Evolutionary conservation across 208 protist genomes (phyloP), one percentile per base, ranked within the genome.

Genomic region (Borovskyia barvae): DNA sequence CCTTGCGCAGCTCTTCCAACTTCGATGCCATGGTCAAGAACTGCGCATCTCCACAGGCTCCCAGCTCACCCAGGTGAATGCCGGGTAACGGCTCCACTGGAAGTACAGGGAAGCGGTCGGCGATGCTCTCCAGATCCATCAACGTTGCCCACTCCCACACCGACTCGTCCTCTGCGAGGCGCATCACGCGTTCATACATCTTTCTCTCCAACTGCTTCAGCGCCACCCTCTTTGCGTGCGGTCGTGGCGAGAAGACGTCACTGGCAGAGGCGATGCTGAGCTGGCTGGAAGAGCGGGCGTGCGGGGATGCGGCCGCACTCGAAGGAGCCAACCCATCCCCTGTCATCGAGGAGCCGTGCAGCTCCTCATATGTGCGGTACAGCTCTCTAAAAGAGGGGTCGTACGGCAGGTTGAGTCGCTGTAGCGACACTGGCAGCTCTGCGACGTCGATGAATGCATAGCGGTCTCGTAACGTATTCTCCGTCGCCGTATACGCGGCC

Each of bases 31-130:
- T 56, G 5, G 33, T 47, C 39, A 67, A 63, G 51, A 83, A 87
- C 30, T 26, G 28, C 26, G 57, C 32, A 37, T 84, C 77, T 28
- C 43, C 26, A 19, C 71, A 30, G 25, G 74, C 62, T 15, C 45
- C 70, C 8, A 67, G 37, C 40, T 87, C 80, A 5, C 41, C 65
- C 25, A 83, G 63, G 32, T 50, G 51, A 6, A 81, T 55, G 28
- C 80, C 80, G 11, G 43, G 43, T 8, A 68, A 47, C 24, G 76
- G 76, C 58, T 82, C 76, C 24, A 81, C 72, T 1, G 72, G 72
- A 51, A 87, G 32, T 17, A 72, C 80, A 12, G 80, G 72, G 39
- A 77, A 80, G 35, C 67, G 68, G 17, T 81, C 67, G 32, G 66
- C 51, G 26, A 87, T 37, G 50, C 63, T 55, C 37, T 80, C 63